phyloP scores from a whole-genome alignment of 345 rosid genomes.

The Mallotus nudiflorus region DNA sequence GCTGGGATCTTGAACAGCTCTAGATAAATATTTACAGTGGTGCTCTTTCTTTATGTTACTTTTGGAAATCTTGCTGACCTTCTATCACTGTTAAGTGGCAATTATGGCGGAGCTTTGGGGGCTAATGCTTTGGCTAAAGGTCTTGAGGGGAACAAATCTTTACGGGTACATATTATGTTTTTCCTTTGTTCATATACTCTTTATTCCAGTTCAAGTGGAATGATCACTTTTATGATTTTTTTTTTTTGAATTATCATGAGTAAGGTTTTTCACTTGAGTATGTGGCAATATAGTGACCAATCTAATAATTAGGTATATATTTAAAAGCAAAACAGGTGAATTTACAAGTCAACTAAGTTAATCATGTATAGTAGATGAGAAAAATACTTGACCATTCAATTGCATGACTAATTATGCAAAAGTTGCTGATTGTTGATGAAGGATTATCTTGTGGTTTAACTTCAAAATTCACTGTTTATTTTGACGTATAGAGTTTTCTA shows the following conservation, averaged over 20 bases:
- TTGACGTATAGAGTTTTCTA: neutral
- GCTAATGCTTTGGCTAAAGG: slow-evolving; percentile 96
- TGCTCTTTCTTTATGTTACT: slow-evolving; percentile 20
- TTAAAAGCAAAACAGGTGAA: neutral
- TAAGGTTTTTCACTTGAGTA: neutral
- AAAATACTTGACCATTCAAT: neutral
- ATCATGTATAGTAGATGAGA: neutral
- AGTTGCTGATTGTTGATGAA: neutral
- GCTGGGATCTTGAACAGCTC: slow-evolving; percentile 19
- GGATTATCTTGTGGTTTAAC: neutral
- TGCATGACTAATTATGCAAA: neutral
- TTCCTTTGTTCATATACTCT: slow-evolving; percentile 9
- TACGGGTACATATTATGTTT: slow-evolving; percentile 51
- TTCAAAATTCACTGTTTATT: neutral
- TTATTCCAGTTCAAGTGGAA: neutral
- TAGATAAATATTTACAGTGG: slow-evolving; percentile 11
- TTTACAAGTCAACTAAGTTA: neutral
- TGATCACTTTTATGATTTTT: neutral
- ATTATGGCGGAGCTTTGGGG: slow-evolving; percentile 95
- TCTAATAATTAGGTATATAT: neutral
- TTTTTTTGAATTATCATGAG: neutral
- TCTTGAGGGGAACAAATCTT: slow-evolving; percentile 79
- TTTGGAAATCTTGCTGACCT: slow-evolving; percentile 25
- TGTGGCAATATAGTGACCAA: neutral
- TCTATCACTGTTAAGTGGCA: slow-evolving; percentile 62